phyloP scores from a whole-genome alignment of 2,329 filamentous ascomycete species.

The Pestalotiopsis sp. region DNA sequence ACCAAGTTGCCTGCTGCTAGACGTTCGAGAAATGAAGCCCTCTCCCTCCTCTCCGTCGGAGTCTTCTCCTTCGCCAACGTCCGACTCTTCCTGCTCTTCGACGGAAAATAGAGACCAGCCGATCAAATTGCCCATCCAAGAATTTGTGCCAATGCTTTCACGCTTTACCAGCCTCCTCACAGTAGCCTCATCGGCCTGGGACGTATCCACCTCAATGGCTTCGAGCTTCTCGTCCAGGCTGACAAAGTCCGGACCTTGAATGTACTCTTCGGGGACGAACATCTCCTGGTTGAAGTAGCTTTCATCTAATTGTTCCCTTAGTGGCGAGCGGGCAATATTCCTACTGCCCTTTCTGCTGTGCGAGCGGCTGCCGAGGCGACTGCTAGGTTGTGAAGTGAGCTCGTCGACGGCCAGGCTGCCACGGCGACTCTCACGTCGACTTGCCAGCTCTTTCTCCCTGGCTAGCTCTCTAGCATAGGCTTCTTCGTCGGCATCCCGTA shows the following conservation, averaged over 20 bases:
- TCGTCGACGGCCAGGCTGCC: constrained; percentile 43
- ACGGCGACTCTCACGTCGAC: constrained; percentile 47
- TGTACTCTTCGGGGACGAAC: constrained; percentile 31
- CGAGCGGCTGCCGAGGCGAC: constrained; percentile 48
- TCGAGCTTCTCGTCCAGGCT: constrained; percentile 61
- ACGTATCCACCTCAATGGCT: constrained; percentile 50
- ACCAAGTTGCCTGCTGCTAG: constrained; percentile 41
- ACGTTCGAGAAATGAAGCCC: constrained; percentile 32
- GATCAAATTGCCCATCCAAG: constrained; percentile 60
- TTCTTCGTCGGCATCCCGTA: constrained; percentile 53
- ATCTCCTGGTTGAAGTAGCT: constrained; percentile 41
- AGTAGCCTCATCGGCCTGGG: constrained; percentile 57
- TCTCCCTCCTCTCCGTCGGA: constrained; percentile 38
- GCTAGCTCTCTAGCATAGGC: constrained; percentile 52
- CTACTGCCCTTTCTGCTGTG: constrained; percentile 44
- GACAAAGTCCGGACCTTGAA: constrained; percentile 61
- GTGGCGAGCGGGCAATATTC: constrained; percentile 45
- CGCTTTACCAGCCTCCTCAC: constrained; percentile 57
- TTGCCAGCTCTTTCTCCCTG: constrained; percentile 48
- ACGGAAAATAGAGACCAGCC: constrained; percentile 64
- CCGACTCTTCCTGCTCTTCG: constrained; percentile 58
- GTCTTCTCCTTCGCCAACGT: constrained; percentile 33
- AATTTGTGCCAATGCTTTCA: constrained; percentile 51
- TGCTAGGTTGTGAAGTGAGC: constrained; percentile 38
- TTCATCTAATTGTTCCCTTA: constrained; percentile 38